Evolutionary conservation across 2,329 filamentous ascomycete species (phyloP), one percentile per base, ranked within the genome.

Genomic region (Orbilia javanica): DNA sequence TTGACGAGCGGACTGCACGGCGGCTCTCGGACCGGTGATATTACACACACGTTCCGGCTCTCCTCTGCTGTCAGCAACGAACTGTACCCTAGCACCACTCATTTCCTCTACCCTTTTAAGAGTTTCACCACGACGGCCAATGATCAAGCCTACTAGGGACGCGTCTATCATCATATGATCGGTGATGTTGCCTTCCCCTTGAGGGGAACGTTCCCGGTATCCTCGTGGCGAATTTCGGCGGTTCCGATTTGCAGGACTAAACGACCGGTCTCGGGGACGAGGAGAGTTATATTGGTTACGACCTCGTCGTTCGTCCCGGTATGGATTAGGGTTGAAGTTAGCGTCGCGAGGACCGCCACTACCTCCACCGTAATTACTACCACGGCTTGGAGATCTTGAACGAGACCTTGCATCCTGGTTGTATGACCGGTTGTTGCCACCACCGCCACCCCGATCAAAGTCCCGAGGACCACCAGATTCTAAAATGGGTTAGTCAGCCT

Each of bases 81-180:
- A 97, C 84, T 97, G 94, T 27, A 97, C 93, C 75, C 94, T 88
- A 81, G 93, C 94, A 67, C 90, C 90, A 57, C 91, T 93, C 81
- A 96, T 93, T 53, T 89, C 87, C 84, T 97, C 94, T 80, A 97
- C 93, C 74, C 93, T 90, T 80, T 93, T 88, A 50, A 97, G 86
- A 81, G 96, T 97, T 85, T 97, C 94, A 80, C 94, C 94, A 82
- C 94, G 92, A 77, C 94, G 90, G 66, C 94, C 94, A 83, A 97
- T 97, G 82, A 97, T 96, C 36, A 97, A 87, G 48, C 94, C 94
- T 64, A 97, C 94, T 57, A 97, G 88, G 81, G 90, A 92, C 22
- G 93, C 93, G 83, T 97, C 93, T 82, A 97, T 93, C 82, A 92
- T 89, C 80, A 97, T 94, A 25, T 91, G 92, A 85, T 97, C 94